These are phyloP conservation scores for Solanum microdontum DNA, from an alignment of 257 asterid genomes.

Conservation along the genomic window DNA sequence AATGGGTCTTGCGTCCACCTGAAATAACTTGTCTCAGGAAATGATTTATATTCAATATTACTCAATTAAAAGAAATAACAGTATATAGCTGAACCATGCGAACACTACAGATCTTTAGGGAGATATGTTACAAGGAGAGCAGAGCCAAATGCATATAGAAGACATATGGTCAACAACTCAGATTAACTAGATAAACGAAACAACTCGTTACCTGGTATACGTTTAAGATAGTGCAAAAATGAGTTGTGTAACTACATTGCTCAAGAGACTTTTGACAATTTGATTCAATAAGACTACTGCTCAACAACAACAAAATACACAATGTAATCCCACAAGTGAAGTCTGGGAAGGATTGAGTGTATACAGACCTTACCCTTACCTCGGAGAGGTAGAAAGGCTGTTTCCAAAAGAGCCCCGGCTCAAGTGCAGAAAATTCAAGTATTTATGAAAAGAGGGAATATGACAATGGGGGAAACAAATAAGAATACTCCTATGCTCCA, in stretches of 20 bases:
- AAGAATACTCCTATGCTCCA: background rate
- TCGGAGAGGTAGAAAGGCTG: background rate
- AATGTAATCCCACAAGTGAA: background rate
- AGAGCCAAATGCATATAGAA: background rate
- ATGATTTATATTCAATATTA: background rate
- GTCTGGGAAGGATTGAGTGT: background rate
- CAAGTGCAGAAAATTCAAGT: background rate
- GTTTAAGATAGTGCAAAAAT: background rate
- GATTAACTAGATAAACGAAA: background rate
- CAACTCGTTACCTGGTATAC: background rate
- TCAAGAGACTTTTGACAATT: background rate
- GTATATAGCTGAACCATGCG: background rate
- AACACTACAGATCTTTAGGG: background rate
- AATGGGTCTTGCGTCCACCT: background rate
- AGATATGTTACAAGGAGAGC: background rate
- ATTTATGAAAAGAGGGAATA: background rate
- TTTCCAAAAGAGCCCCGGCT: background rate
- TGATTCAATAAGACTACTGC: background rate
- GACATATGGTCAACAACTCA: background rate
- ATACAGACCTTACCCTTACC: background rate
- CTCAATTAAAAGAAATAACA: background rate
- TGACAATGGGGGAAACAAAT: background rate
- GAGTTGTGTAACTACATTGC: background rate
- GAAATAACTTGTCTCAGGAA: background rate
- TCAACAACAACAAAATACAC: background rate